Percentiles rank a stretch among this genome's conserved stretches.
Evolutionary conservation across 106 monocot species (phyloP).

Genomic region (Allium cepa): DNA sequence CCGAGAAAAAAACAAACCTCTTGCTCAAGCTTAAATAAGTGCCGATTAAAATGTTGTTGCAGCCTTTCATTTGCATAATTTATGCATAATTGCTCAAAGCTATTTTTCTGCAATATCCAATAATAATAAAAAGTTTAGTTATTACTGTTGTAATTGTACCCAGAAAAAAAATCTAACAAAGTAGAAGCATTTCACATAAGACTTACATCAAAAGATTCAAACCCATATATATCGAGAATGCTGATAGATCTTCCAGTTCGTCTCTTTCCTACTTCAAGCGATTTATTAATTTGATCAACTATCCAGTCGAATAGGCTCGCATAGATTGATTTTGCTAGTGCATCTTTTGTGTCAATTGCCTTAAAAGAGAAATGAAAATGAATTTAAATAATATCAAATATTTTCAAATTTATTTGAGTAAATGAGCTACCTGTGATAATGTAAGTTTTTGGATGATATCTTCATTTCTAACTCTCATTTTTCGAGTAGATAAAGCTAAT

Average conservation of each 20-base stretch:
- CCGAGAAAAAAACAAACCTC: conserved; percentile 34
- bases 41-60: conserved; percentile 96
- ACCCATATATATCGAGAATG: conserved; percentile 99
- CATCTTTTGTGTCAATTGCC: conserved; percentile 95
- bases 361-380: conserved; percentile 20
- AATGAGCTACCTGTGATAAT: conserved; percentile 63
- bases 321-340: conserved; percentile 90
- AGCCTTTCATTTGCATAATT: conserved; percentile 99
- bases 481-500: conserved; percentile 77
- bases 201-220: conserved; percentile 95
- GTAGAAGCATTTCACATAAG: conserved; percentile 10
- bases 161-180: neutral
- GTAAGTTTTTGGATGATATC: conserved; percentile 90
- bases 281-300: conserved; percentile 91
- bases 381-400: neutral
- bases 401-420: neutral
- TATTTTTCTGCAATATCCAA: conserved; percentile 50
- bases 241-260: conserved; percentile 90
- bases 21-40: conserved; percentile 90
- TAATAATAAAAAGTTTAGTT: neutral
- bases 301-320: conserved; percentile 90
- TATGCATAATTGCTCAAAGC: conserved; percentile 98
- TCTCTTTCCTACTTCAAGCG: conserved; percentile 75
- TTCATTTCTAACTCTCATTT: conserved; percentile 87
- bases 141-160: neutral